Percentiles rank a stretch among this genome's conserved stretches.
Conservation (phyloP, 192 early-diverging fungal species). For the Hyaloraphidium curvatum region DNA sequence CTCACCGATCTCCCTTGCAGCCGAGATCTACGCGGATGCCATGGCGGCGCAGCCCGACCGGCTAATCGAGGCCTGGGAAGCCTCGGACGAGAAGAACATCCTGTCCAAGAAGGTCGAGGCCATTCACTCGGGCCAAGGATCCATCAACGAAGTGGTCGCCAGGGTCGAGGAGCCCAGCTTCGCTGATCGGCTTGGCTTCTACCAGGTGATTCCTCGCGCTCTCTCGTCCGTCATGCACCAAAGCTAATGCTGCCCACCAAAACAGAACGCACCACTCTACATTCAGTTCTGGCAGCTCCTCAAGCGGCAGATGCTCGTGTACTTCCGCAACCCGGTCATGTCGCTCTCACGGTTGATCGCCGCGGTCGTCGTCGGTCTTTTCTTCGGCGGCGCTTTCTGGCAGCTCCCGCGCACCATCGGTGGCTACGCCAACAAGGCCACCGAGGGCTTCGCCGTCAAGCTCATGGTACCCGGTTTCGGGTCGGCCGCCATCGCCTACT, state of each 20-base stretch:
- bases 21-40: slow-evolving; percentile 7
- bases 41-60: background rate
- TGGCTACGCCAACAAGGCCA: slow-evolving; percentile 1
- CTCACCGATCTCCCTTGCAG: too few species aligned
- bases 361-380: slow-evolving; percentile 3
- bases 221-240: background rate
- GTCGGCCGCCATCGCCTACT: slow-evolving; percentile 2
- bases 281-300: slow-evolving; percentile 1
- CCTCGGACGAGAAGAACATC: background rate
- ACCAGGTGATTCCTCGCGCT: background rate
- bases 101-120: background rate
- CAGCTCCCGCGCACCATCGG: background rate
- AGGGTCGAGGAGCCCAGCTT: background rate
- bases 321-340: slow-evolving; percentile 8
- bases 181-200: slow-evolving; percentile 1
- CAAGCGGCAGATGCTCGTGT: background rate
- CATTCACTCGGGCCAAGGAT: slow-evolving; percentile 7
- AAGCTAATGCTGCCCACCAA: background rate
- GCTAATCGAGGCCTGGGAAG: slow-evolving; percentile 5
- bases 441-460: background rate
- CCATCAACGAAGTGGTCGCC: slow-evolving; percentile 2
- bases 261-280: background rate
- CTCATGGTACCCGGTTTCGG: slow-evolving; percentile 2
- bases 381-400: slow-evolving; percentile 8
- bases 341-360: slow-evolving; percentile 4